A percentile compares a stretch with the other conserved stretches of the same genome.
phyloP scores from a whole-genome alignment of 1,284 basidiomycete genomes.

The Trichosporon sp. region DNA sequence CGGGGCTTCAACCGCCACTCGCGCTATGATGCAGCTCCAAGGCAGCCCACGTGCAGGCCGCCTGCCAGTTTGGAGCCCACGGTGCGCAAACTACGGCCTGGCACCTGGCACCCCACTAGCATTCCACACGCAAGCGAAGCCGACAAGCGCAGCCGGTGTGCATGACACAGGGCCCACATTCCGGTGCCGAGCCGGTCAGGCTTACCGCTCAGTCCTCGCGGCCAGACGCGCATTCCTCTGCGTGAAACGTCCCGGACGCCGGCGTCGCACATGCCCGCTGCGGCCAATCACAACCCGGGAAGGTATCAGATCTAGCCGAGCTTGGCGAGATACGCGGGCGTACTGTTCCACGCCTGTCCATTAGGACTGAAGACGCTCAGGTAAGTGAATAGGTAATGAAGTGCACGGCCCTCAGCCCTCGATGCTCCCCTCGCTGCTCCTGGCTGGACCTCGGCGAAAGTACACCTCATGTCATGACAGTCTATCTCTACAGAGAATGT shows the following conservation, averaged over 20 bases:
- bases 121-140: too few species aligned
- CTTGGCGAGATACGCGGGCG: not conserved
- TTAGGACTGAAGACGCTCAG: not conserved
- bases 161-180: too few species aligned
- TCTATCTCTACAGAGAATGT: not conserved
- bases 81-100: too few species aligned
- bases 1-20: too few species aligned
- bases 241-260: not conserved
- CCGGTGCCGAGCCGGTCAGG: too few species aligned
- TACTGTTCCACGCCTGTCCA: not conserved
- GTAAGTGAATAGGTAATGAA: not conserved
- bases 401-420: not conserved
- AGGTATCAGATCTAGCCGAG: not conserved
- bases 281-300: not conserved
- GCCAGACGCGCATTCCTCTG: not conserved
- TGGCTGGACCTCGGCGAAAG: too few species aligned
- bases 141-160: too few species aligned
- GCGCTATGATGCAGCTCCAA: too few species aligned
- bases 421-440: not conserved
- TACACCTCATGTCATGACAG: not conserved
- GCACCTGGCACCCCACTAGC: too few species aligned
- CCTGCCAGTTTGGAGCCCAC: too few species aligned
- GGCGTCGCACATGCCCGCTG: not conserved
- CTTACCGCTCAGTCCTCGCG: too few species aligned
- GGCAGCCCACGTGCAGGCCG: too few species aligned